Percentiles rank a stretch among this genome's conserved stretches.
Conservation (phyloP, 345 rosid genomes). For the Populus pruinosa region DNA sequence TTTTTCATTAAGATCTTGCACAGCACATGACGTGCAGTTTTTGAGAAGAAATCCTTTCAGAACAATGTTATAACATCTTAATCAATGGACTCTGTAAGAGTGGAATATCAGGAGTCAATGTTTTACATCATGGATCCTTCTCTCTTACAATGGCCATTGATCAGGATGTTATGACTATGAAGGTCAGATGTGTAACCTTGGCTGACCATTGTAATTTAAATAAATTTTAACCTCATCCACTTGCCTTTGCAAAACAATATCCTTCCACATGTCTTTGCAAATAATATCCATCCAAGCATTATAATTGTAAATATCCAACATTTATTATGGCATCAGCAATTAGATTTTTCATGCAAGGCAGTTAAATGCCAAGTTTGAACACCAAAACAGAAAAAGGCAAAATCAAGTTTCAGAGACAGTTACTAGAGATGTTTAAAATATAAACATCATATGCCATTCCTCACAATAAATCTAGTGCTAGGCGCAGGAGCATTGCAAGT, state of each 20-base stretch:
- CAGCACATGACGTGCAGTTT: not conserved
- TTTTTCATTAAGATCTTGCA: not conserved
- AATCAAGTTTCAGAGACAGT: not conserved
- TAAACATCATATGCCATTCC: not conserved
- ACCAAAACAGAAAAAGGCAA: not conserved
- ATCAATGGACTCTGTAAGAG: not conserved
- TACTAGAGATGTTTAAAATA: not conserved
- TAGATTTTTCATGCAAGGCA: not conserved
- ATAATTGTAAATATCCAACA: too few relatives aligned
- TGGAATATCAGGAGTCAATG: not conserved
- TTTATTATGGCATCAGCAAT: not conserved
- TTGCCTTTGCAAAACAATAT: not conserved
- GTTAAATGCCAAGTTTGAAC: not conserved
- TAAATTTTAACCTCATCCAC: not conserved
- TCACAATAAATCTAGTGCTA: not conserved
- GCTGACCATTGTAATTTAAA: not conserved
- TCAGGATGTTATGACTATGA: not conserved
- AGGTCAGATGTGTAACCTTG: not conserved
- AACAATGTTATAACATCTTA: not conserved
- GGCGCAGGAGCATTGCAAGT: not conserved
- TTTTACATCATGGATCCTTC: not conserved
- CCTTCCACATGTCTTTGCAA: not conserved
- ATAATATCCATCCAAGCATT: not conserved
- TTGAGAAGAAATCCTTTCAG: not conserved
- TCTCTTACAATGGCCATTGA: not conserved